Evolutionary conservation across 495 filamentous ascomycete species (phyloP).

Genomic region (Penicillium chermesinum): DNA sequence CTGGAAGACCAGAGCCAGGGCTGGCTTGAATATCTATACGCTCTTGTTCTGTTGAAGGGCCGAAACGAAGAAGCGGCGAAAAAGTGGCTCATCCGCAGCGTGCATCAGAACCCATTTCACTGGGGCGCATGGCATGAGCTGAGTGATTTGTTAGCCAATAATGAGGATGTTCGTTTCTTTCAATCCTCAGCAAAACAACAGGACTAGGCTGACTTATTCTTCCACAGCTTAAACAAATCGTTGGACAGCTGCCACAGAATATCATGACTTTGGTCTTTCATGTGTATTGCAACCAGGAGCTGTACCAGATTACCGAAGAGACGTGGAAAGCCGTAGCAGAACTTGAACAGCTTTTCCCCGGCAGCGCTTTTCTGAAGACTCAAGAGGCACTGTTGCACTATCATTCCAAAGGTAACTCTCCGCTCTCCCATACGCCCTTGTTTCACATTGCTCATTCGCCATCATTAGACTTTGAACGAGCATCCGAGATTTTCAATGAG

Average conservation of each 20-base stretch:
- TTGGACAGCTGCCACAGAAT: constrained; percentile 69
- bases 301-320: constrained; percentile 74
- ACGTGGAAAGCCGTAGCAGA: constrained; percentile 67
- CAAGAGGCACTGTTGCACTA: constrained; percentile 84
- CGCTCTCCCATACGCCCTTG: not conserved
- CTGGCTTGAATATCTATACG: constrained; percentile 96
- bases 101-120: constrained; percentile 83
- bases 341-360: constrained; percentile 77
- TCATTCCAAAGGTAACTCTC: constrained; percentile 63
- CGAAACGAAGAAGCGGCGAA: constrained; percentile 83
- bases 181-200: not conserved
- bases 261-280: constrained; percentile 93
- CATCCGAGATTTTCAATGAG: constrained; percentile 78
- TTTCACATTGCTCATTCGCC: not conserved
- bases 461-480: constrained; percentile 83
- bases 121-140: constrained; percentile 97
- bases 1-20: constrained; percentile 67
- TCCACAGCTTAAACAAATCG: constrained; percentile 51
- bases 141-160: constrained; percentile 62
- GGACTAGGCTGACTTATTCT: constrained; percentile 11
- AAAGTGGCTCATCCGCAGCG: constrained; percentile 75
- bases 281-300: constrained; percentile 80
- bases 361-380: constrained; percentile 80
- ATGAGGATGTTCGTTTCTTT: constrained; percentile 66
- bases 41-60: constrained; percentile 80